Evolutionary conservation across 192 early-diverging fungal genomes (phyloP).

Genomic region (Funneliformis mosseae): DNA sequence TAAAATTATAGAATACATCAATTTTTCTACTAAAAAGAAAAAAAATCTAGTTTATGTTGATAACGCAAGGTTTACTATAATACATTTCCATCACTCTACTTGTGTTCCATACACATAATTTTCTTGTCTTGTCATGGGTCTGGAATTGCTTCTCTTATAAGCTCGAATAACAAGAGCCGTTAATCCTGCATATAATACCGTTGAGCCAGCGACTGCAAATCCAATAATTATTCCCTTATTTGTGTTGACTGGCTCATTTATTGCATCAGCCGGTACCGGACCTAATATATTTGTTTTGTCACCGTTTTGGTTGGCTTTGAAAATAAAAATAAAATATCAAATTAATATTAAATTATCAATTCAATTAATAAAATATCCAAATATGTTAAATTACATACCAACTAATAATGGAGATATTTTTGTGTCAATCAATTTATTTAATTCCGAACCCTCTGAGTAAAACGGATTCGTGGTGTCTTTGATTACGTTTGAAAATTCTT

Average conservation of each 20-base stretch:
- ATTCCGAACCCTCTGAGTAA: neutral
- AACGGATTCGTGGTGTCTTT: neutral
- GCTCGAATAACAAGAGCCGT: constrained; percentile 40
- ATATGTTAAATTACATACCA: neutral
- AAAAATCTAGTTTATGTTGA: neutral
- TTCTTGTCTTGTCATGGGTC: constrained; percentile 22
- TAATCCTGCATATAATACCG: constrained; percentile 42
- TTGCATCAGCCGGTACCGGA: too few species aligned
- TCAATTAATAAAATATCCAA: neutral
- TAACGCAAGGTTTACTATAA: neutral
- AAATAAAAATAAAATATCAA: too few species aligned
- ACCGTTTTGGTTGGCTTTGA: too few species aligned
- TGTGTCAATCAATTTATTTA: neutral
- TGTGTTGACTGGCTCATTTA: too few species aligned
- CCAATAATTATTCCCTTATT: constrained; percentile 39
- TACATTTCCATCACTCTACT: neutral
- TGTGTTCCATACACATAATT: constrained; percentile 32
- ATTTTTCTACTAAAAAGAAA: too few species aligned
- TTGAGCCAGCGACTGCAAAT: constrained; percentile 38
- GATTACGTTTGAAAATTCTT: neutral
- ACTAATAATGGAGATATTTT: neutral
- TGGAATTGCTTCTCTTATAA: constrained; percentile 38
- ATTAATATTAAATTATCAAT: neutral
- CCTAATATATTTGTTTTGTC: too few species aligned
- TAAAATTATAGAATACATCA: too few species aligned